Conservation (phyloP, 805 yeast genomes). For the Sungouiozyma intestinalis region DNA sequence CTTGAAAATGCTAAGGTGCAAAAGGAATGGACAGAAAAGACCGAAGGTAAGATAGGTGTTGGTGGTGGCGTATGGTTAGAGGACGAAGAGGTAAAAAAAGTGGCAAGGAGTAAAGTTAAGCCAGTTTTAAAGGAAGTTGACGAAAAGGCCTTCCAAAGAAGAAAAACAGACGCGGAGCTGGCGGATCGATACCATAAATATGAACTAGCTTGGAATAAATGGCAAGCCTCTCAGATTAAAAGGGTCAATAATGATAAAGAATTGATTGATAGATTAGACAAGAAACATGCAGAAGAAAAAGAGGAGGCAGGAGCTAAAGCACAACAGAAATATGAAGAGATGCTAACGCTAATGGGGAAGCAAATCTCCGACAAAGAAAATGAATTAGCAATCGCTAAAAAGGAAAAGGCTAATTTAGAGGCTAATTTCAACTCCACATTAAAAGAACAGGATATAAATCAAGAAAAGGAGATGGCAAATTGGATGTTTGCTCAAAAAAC, state of each 20-base stretch:
- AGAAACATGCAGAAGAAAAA: conserved; percentile 21
- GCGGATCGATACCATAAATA: conserved; percentile 30
- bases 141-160: conserved; percentile 58
- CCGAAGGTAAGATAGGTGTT: conserved; percentile 47
- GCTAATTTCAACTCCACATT: not conserved
- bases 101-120: conserved; percentile 70
- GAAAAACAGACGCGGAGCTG: conserved; percentile 42
- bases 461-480: conserved; percentile 13
- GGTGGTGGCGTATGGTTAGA: conserved; percentile 85
- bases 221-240: conserved; percentile 32
- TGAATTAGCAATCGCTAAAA: conserved; percentile 30
- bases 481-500: conserved; percentile 21
- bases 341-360: conserved; percentile 28
- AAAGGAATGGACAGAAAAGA: conserved; percentile 9
- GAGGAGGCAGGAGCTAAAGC: conserved; percentile 27
- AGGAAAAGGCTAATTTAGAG: conserved; percentile 12
- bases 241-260: conserved; percentile 33
- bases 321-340: conserved; percentile 5
- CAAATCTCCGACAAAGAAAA: conserved; percentile 27
- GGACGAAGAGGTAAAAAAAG: conserved; percentile 60
- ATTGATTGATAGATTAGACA: conserved; percentile 28
- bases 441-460: not conserved
- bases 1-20: conserved; percentile 39
- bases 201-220: conserved; percentile 32
- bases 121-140: conserved; percentile 75